Percentiles rank a stretch among this genome's conserved stretches.
Conservation (phyloP, 2,329 filamentous ascomycete species). For the Shiraia bambusicola region DNA sequence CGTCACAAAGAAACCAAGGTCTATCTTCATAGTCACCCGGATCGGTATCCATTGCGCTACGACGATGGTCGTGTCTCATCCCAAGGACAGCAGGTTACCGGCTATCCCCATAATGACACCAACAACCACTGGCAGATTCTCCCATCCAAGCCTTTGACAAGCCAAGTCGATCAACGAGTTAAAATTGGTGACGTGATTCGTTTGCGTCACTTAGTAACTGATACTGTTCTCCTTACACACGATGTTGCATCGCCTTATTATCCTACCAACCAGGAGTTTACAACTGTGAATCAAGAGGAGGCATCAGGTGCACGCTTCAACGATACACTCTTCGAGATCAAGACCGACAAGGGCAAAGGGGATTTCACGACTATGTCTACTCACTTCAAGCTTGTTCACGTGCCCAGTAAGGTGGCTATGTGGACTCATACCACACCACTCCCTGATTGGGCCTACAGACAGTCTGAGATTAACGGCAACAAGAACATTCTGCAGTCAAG, state of each 20-base stretch:
- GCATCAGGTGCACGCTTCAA: constrained; percentile 74
- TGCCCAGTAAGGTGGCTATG: constrained; percentile 95
- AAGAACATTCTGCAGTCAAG: constrained; percentile 88
- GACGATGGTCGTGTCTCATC: constrained; percentile 97
- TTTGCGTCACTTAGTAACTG: constrained; percentile 81
- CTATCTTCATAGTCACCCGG: constrained; percentile 90
- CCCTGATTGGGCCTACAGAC: constrained; percentile 96
- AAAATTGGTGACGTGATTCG: constrained; percentile 84
- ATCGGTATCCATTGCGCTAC: constrained; percentile 88
- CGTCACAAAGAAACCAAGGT: constrained; percentile 97
- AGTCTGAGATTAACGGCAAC: constrained; percentile 99
- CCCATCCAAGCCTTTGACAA: constrained; percentile 57
- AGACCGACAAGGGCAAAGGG: constrained; percentile 80
- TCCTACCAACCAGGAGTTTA: constrained; percentile 98
- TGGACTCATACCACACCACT: constrained; percentile 95
- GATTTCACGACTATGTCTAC: constrained; percentile 88
- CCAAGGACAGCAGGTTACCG: constrained; percentile 95
- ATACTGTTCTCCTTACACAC: constrained; percentile 85
- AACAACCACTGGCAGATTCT: constrained; percentile 98
- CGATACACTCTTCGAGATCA: constrained; percentile 90
- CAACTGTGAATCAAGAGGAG: constrained; percentile 72
- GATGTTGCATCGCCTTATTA: constrained; percentile 96
- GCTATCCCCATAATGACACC: constrained; percentile 96
- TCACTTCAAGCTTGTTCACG: constrained; percentile 94
- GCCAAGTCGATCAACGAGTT: constrained; percentile 64